Evolutionary conservation across 768 basidiomycete genomes (phyloP).

Genomic region (Auriscalpium orientale): DNA sequence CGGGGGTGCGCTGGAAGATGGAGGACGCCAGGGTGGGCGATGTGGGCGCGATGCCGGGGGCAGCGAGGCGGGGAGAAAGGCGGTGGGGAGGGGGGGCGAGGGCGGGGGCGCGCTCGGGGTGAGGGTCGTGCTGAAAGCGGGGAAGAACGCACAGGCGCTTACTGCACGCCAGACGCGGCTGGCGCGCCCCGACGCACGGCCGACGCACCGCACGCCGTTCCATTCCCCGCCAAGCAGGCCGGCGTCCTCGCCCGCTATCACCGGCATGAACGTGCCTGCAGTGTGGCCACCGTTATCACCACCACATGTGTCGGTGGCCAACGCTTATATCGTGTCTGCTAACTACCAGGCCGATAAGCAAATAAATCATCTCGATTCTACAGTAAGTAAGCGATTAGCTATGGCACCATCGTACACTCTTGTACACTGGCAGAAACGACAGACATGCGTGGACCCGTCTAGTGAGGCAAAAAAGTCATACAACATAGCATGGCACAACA

Average conservation of each 20-base stretch:
- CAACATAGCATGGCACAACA: constrained; percentile 1
- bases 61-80: not conserved
- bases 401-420: not conserved
- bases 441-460: not conserved
- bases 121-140: too few species aligned
- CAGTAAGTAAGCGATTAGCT: not conserved
- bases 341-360: too few species aligned
- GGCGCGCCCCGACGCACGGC: too few species aligned
- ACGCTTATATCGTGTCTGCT: too few species aligned
- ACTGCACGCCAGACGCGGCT: not conserved
- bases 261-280: too few species aligned
- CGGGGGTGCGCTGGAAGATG: constrained; percentile 40
- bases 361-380: not conserved
- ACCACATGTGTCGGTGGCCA: too few species aligned
- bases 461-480: not conserved
- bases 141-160: not conserved
- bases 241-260: too few species aligned
- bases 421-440: not conserved
- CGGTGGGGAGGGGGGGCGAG: not conserved
- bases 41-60: too few species aligned
- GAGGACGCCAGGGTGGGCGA: constrained; percentile 50
- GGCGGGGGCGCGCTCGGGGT: not conserved
- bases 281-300: too few species aligned
- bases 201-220: too few species aligned
- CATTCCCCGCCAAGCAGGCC: not conserved